These are phyloP conservation scores for Globisporangium abappressorium DNA, from an alignment of 352 stramenopile species.

Conservation along the genomic window DNA sequence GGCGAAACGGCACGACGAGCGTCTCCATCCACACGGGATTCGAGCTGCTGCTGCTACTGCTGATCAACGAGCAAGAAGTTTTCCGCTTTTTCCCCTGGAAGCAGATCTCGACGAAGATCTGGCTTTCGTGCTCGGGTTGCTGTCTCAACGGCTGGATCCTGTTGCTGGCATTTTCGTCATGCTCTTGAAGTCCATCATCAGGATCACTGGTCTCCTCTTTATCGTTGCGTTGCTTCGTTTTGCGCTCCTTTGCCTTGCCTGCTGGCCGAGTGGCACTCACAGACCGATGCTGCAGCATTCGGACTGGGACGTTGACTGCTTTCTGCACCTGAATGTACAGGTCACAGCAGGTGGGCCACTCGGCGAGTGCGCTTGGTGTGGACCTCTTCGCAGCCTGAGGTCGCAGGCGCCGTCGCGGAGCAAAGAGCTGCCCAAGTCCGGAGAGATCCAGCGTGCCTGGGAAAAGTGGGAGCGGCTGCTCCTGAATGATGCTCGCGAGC, in stretches of 20 bases:
- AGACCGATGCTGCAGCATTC: conserved; percentile 25
- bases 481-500: conserved; percentile 76
- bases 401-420: conserved; percentile 43
- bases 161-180: background rate
- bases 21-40: conserved; percentile 92
- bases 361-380: conserved; percentile 26
- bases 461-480: conserved; percentile 80
- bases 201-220: background rate
- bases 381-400: conserved; percentile 32
- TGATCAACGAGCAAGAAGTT: conserved; percentile 53
- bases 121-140: conserved; percentile 25
- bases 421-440: conserved; percentile 51
- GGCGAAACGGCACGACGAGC: conserved; percentile 82
- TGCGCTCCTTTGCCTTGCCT: background rate
- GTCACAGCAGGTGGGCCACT: conserved; percentile 63
- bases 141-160: background rate
- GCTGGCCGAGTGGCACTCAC: conserved; percentile 10
- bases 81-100: conserved; percentile 80
- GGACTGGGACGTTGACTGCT: conserved; percentile 69
- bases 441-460: conserved; percentile 63
- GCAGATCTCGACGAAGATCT: conserved; percentile 76
- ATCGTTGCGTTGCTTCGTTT: background rate
- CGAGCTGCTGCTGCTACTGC: conserved; percentile 18
- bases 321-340: conserved; percentile 86
- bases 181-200: conserved; percentile 5